Evolutionary conservation across 768 basidiomycete genomes (phyloP), one percentile per base, ranked within the genome.

Genomic region (Suillus decipiens): DNA sequence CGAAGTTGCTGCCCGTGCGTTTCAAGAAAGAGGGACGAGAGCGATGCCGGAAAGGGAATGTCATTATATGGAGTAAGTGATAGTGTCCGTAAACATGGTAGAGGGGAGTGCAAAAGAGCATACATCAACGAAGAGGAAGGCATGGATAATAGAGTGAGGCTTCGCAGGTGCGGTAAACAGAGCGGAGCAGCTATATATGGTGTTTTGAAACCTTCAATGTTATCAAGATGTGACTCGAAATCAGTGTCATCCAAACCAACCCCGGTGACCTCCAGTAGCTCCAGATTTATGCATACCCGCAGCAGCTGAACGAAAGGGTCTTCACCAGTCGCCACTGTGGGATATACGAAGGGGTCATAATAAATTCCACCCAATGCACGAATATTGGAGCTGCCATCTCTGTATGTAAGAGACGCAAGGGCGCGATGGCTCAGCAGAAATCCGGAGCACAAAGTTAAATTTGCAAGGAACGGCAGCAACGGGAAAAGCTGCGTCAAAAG

Each of bases 41-140:
- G 80, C 5, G 89, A 83, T 28, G 76, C 72, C 15, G 89, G 85
- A 65, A 80, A 86, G 34, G 83, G 83, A 15, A 88, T 69, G 67
- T 91, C 89, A 61, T 90, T 82, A 68, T 89, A 91, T 1, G 91
- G 90, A 1, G 91, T 92, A 42, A 93, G 71, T 15, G 83, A 87
- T 22, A 94, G 77, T 66, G 86, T 87, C 39, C 72, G 79, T 47
- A 95, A 77, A 3, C 80, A 75, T 4, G 89, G 92, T 15, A 95
- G 83, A 0, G 84, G 72, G 0, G 89, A 82, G 43, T 78, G 72
- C 19, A 91, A 75, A 33, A 95, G 77, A 17, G 83, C 80, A 43
- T 82, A 75, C 73, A 92, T 78, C 37, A 92, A 77, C 24, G 86
- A 83, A 5, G 89, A 90, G 7, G 79, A 81, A 58, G 87, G 86